Percentiles rank a stretch among this genome's conserved stretches.
Conservation (phyloP, 2,329 filamentous ascomycete species). For the Seiridium cupressi region DNA sequence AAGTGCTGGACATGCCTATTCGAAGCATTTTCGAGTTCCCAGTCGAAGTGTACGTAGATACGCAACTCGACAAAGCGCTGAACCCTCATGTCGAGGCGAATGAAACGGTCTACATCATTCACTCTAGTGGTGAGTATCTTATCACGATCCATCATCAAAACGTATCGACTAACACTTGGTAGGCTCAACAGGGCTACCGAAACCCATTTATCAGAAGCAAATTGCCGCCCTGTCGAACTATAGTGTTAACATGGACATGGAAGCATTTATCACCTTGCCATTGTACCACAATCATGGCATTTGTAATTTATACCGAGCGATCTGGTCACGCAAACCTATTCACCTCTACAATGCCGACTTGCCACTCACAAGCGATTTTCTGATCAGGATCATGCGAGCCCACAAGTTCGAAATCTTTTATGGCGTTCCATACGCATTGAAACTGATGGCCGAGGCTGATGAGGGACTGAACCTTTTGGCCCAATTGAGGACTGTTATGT, state of each 20-base stretch:
- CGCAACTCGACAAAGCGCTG: constrained; percentile 30
- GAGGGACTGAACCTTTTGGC: constrained; percentile 48
- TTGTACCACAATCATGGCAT: constrained; percentile 61
- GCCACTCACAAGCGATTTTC: constrained; percentile 50
- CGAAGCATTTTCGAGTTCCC: constrained; percentile 26
- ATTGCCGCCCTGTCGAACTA: constrained; percentile 47
- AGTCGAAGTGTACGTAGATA: constrained; percentile 27
- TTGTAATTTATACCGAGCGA: constrained; percentile 50
- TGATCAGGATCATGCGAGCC: constrained; percentile 41
- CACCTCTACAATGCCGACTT: constrained; percentile 53
- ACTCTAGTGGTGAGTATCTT: constrained; percentile 13
- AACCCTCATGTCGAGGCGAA: constrained; percentile 21
- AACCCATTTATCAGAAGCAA: constrained; percentile 61
- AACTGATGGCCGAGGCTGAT: constrained; percentile 57
- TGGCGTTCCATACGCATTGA: constrained; percentile 63
- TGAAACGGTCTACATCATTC: constrained; percentile 26
- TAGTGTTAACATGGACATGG: constrained; percentile 33
- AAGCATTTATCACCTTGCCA: constrained; percentile 53
- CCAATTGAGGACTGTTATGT: constrained; percentile 51
- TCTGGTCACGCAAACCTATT: constrained; percentile 48
- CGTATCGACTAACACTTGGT: constrained; percentile 15
- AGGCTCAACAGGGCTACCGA: constrained; percentile 61
- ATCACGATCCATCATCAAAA: constrained; percentile 16
- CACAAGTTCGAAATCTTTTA: constrained; percentile 53
- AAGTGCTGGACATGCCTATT: constrained; percentile 24